These are phyloP conservation scores for Ramaria sp. DNA, from an alignment of 768 basidiomycete genomes.

Conservation along the genomic window DNA sequence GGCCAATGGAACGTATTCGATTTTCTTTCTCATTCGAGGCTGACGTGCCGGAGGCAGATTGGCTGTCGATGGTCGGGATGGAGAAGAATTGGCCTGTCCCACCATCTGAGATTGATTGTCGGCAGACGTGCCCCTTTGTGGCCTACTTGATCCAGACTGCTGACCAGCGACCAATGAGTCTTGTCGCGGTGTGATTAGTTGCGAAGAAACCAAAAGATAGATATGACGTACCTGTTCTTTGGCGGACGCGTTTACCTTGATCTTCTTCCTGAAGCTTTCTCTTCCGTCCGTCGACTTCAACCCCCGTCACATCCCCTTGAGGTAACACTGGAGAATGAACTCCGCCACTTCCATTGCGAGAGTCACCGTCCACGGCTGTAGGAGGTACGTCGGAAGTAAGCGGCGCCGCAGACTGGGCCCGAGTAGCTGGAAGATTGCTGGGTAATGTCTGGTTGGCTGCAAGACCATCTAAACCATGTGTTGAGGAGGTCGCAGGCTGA, in stretches of 20 bases:
- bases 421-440: not conserved
- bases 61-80: not conserved
- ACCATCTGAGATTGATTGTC: not conserved
- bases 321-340: not conserved
- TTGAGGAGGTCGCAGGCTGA: not conserved
- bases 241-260: constrained; percentile 59
- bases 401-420: not conserved
- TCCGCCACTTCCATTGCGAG: not conserved
- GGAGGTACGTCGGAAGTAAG: not conserved
- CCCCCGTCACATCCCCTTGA: not conserved
- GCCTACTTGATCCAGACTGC: not conserved
- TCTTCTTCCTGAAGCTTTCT: constrained; percentile 62
- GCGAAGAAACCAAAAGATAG: not conserved
- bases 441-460: not conserved
- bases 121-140: not conserved
- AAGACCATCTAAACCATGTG: not conserved
- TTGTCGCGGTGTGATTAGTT: not conserved
- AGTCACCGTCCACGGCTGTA: not conserved
- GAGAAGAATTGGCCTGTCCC: not conserved
- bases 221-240: constrained; percentile 53
- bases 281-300: constrained; percentile 29
- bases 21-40: constrained; percentile 61
- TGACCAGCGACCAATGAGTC: not conserved
- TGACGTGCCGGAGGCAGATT: constrained; percentile 29
- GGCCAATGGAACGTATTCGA: constrained; percentile 78